Percentiles rank a stretch among this genome's conserved stretches.
phyloP scores from a whole-genome alignment of 2,329 filamentous ascomycete genomes.

The Zymoseptoria passerinii region DNA sequence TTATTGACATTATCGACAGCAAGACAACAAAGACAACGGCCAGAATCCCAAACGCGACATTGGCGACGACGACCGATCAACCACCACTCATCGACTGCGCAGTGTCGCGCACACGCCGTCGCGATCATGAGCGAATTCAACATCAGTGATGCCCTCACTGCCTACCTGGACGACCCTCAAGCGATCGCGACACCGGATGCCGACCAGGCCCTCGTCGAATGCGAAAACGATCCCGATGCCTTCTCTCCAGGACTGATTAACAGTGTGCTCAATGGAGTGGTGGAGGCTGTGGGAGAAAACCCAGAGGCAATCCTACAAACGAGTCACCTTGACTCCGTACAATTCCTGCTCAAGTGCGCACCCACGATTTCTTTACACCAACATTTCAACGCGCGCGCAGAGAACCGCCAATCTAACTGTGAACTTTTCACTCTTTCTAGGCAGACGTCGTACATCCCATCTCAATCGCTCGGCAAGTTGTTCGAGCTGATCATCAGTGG shows the following conservation, averaged over 20 bases:
- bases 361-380: constrained; percentile 42
- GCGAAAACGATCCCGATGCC: constrained; percentile 82
- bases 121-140: constrained; percentile 73
- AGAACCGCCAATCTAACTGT: constrained; percentile 46
- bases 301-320: constrained; percentile 77
- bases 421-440: constrained; percentile 59
- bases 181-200: constrained; percentile 80
- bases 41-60: background rate
- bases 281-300: constrained; percentile 85
- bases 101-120: constrained; percentile 7
- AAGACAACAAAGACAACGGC: background rate
- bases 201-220: constrained; percentile 72
- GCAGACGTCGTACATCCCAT: constrained; percentile 69
- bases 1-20: background rate
- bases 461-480: constrained; percentile 80
- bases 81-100: constrained; percentile 1
- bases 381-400: constrained; percentile 18
- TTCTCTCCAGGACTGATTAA: constrained; percentile 74
- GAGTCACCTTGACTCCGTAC: constrained; percentile 80
- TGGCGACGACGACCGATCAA: constrained; percentile 1
- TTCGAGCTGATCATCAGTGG: constrained; percentile 78
- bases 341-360: constrained; percentile 93
- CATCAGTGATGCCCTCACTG: constrained; percentile 92
- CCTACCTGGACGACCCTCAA: constrained; percentile 88
- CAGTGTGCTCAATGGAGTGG: constrained; percentile 78